Evolutionary conservation across 2,329 filamentous ascomycete species (phyloP), one percentile per base, ranked within the genome.

Genomic region (Ploettnerulaceae sp.): DNA sequence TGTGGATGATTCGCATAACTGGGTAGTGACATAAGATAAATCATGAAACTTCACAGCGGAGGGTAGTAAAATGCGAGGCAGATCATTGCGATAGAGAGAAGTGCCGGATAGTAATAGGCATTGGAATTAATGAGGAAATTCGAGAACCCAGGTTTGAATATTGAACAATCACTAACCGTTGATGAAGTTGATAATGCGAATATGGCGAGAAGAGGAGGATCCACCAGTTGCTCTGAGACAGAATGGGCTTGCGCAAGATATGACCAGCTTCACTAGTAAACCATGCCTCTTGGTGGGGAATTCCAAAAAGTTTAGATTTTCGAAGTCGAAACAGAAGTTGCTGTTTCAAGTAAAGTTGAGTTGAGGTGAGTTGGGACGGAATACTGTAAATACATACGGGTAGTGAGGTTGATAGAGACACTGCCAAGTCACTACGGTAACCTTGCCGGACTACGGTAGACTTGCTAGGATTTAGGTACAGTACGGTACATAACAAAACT

Each of bases 181-280:
- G n/a, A n/a, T n/a, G n/a, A n/a, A n/a, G n/a, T n/a, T n/a, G n/a
- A n/a, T n/a, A 9, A 18, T 17, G 7, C n/a, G 20, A 17, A 38
- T 18, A n/a, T 9, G 14, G 3, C 24, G 36, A 38, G 22, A 38
- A 17, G 36, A 26, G 36, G 20, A 15, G 35, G 21, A n/a, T 25
- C n/a, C n/a, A n/a, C n/a, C n/a, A n/a, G n/a, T n/a, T n/a, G 21
- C 14, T 37, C 21, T 26, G 35, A 37, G 35, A 37, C 35, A 37
- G 18, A 25, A 26, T 22, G 36, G 18, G 22, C 17, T 9, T 38
- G 36, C 36, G 20, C 7, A 38, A 12, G n/a, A 22, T 14, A 28
- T 32, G n/a, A 12, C 36, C 26, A 28, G 36, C 12, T 28, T 25
- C 17, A 21, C 15, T 9, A 25, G 36, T 26, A 41, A 41, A 32